Evolutionary conservation across 805 yeast genomes (phyloP), one percentile per base, ranked within the genome.

Genomic region (Cyberlindnera euphorbiiphila): DNA sequence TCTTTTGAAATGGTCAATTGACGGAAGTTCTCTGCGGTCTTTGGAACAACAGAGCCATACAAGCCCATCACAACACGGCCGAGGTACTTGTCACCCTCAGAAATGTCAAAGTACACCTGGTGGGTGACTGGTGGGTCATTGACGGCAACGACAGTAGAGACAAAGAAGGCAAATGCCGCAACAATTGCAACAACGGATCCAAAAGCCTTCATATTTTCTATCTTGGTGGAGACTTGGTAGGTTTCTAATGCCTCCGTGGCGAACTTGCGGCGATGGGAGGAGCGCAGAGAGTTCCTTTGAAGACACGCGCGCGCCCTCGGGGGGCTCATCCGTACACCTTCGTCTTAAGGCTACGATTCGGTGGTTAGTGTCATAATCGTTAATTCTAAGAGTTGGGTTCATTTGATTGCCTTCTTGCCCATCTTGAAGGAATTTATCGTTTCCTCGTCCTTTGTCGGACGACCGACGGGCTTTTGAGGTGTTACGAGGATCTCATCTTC

Each of bases 41-140:
- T 84, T 51, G 94, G 96, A 26, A 82, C 91, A 33, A 77, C 85
- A 17, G 78, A 75, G 32, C 96, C 97, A 59, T 80, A 91, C 36
- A 91, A 71, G 10, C 97, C 98, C 60, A 91, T 70, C 42, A 81
- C 84, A 47, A 91, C 72, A 58, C 95, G 76, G 32, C 98, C 98
- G 31, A 89, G 65, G 5, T 67, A 54, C 60, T 79, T 66, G 37
- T 77, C 93, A 42, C 87, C 97, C 59, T 86, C 89, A 50, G 76
- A 70, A 47, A 89, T 68, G 59, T 91, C 96, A 53, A 89, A 88
- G 66, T 69, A 91, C 23, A 91, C 96, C 64, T 78, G 79, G 59
- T 78, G 74, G 42, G 96, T 86, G 59, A 86, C 46, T 25, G 49
- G 49, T 9, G 69, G 62, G 25, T 56, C 62, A 7, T 51, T 49